A percentile compares a stretch with the other conserved stretches of the same genome.
Evolutionary conservation across 2,329 filamentous ascomycete genomes (phyloP).

Genomic region (Penicillium crustosum): DNA sequence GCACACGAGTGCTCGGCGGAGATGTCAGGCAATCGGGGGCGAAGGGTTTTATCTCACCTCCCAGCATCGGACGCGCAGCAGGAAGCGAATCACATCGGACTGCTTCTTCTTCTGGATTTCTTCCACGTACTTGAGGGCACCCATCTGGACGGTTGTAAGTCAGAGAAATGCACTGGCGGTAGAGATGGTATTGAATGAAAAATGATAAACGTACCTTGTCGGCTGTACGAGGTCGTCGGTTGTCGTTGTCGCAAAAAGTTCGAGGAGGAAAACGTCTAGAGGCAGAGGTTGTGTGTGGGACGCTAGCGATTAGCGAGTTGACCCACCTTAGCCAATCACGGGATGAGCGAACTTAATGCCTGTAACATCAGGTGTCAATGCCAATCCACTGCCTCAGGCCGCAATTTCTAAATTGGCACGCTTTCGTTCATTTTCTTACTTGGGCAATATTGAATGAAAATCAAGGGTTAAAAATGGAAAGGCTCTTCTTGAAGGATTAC

Average conservation of each 20-base stretch:
- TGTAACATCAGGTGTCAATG: slow-evolving; percentile 8
- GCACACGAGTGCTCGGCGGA: slow-evolving; percentile 39
- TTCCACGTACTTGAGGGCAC: slow-evolving; percentile 99
- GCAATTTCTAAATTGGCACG: neutral
- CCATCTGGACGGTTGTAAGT: slow-evolving; percentile 64
- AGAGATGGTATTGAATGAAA: neutral
- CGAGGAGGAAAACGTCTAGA: slow-evolving; percentile 31
- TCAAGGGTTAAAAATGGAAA: neutral
- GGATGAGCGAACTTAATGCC: neutral
- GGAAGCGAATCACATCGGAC: slow-evolving; percentile 99
- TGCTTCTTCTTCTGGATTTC: slow-evolving; percentile 99
- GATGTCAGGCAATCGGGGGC: slow-evolving; percentile 39
- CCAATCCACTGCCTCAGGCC: slow-evolving; percentile 1
- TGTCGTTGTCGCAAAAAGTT: slow-evolving; percentile 45
- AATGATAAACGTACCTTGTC: slow-evolving; percentile 43
- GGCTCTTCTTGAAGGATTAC: neutral
- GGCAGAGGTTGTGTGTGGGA: slow-evolving; percentile 44
- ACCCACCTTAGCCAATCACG: slow-evolving; percentile 25
- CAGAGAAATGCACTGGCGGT: slow-evolving; percentile 17
- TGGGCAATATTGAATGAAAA: neutral
- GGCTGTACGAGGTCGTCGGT: slow-evolving; percentile 45
- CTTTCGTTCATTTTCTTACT: neutral
- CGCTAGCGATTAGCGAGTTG: slow-evolving; percentile 42
- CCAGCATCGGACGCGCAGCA: slow-evolving; percentile 99
- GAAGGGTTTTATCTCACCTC: slow-evolving; percentile 63